Percentiles rank a stretch among this genome's conserved stretches.
Conservation (phyloP, 805 yeast genomes). For the Teunomyces barrocoloradensis region DNA sequence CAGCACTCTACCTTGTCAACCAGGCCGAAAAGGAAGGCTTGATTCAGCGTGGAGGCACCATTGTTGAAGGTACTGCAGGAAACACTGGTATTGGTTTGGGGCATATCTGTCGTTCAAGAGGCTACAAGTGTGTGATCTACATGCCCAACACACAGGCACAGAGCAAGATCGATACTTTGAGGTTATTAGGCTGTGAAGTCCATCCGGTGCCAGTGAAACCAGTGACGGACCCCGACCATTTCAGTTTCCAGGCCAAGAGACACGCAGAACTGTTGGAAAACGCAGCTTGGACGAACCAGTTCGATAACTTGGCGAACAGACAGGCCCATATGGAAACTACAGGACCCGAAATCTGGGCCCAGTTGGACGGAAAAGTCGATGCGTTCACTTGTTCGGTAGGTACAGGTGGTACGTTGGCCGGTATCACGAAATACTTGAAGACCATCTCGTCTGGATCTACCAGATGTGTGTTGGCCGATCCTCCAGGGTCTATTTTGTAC, state of each 20-base stretch:
- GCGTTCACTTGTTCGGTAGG: slow-evolving; percentile 92
- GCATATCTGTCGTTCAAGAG: slow-evolving; percentile 72
- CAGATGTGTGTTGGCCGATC: slow-evolving; percentile 78
- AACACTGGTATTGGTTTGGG: slow-evolving; percentile 95
- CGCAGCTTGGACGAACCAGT: slow-evolving; percentile 93
- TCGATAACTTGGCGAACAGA: slow-evolving; percentile 84
- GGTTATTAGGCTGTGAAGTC: slow-evolving; percentile 80
- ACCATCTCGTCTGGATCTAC: slow-evolving; percentile 59
- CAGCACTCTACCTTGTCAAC: slow-evolving; percentile 72
- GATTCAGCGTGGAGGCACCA: slow-evolving; percentile 74
- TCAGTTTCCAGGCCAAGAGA: slow-evolving; percentile 81
- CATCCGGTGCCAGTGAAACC: slow-evolving; percentile 88
- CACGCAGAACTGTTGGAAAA: slow-evolving; percentile 75
- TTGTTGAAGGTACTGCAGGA: slow-evolving; percentile 93
- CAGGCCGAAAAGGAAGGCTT: slow-evolving; percentile 74
- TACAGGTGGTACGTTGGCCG: slow-evolving; percentile 92
- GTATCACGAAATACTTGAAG: slow-evolving; percentile 76
- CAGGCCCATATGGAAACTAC: slow-evolving; percentile 87
- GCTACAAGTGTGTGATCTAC: slow-evolving; percentile 81
- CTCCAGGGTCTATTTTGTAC: slow-evolving; percentile 88
- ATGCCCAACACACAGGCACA: slow-evolving; percentile 91
- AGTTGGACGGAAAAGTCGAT: slow-evolving; percentile 71
- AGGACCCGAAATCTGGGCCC: slow-evolving; percentile 92
- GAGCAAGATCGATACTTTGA: slow-evolving; percentile 70
- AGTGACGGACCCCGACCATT: slow-evolving; percentile 75